phyloP scores from a whole-genome alignment of 495 filamentous ascomycete species.

The Aspergillus conjunctus region DNA sequence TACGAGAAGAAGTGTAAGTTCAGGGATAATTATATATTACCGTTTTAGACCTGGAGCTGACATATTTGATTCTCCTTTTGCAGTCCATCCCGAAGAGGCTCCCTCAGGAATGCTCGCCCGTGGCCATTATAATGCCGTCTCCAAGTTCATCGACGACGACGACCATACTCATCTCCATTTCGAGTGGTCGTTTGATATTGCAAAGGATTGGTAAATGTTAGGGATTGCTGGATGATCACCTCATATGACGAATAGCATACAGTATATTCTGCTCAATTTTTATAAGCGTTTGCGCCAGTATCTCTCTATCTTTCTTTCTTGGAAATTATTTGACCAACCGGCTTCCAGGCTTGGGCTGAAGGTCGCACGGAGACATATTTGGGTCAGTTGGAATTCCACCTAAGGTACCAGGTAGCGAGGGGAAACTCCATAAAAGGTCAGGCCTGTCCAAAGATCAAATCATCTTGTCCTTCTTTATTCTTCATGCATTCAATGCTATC shows the following conservation, averaged over 20 bases:
- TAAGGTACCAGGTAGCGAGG: too few relatives aligned
- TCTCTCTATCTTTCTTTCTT: conserved; percentile 15
- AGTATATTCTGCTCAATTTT: conserved; percentile 19
- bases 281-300: conserved; percentile 24
- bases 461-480: conserved; percentile 21
- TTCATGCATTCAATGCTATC: conserved; percentile 29
- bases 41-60: background rate
- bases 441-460: conserved; percentile 6
- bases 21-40: background rate
- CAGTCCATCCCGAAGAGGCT: conserved; percentile 87
- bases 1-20: conserved; percentile 92
- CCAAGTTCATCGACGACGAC: conserved; percentile 92
- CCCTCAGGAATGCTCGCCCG: conserved; percentile 85
- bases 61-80: background rate
- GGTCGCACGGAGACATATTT: background rate
- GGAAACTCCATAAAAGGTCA: background rate
- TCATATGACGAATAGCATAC: conserved; percentile 27
- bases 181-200: conserved; percentile 92
- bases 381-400: background rate
- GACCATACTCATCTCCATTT: conserved; percentile 81
- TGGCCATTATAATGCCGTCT: conserved; percentile 81
- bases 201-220: conserved; percentile 76
- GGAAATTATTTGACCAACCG: conserved; percentile 5
- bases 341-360: background rate
- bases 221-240: conserved; percentile 5